Evolutionary conservation across 129 eudicot genomes (phyloP).

Genomic region (Flaveria ramosissima): DNA sequence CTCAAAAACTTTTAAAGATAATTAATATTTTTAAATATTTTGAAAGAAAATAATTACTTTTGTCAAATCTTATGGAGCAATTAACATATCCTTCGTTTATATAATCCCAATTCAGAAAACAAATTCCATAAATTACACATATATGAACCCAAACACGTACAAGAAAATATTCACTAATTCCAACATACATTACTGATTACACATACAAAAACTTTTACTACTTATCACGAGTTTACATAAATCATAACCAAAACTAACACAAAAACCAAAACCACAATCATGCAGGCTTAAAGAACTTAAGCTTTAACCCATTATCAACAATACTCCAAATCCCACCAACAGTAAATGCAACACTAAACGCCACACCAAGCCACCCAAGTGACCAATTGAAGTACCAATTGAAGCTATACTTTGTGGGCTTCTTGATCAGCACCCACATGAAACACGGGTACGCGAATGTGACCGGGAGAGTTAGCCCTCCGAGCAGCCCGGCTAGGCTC

Average conservation of each 20-base stretch:
- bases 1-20: no score
- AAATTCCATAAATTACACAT: no score
- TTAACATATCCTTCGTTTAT: no score
- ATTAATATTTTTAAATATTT: no score
- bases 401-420: conserved; percentile 70
- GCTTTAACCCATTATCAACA: conserved; percentile 73
- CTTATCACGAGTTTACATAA: neutral
- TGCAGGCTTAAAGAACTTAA: conserved; percentile 81
- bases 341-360: conserved; percentile 77
- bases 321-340: conserved; percentile 97
- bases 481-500: conserved; percentile 85
- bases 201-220: neutral
- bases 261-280: conserved; percentile 28
- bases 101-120: no score
- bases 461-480: conserved; percentile 90
- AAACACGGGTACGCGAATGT: conserved; percentile 98
- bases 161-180: neutral
- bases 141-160: no score
- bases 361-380: conserved; percentile 90
- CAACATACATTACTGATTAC: neutral
- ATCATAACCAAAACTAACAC: neutral
- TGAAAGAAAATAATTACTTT: no score
- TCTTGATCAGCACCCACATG: conserved; percentile 94
- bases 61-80: no score
- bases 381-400: conserved; percentile 91